Conservation (phyloP, 2,329 filamentous ascomycete species). For the Juglanconis oblonga region DNA sequence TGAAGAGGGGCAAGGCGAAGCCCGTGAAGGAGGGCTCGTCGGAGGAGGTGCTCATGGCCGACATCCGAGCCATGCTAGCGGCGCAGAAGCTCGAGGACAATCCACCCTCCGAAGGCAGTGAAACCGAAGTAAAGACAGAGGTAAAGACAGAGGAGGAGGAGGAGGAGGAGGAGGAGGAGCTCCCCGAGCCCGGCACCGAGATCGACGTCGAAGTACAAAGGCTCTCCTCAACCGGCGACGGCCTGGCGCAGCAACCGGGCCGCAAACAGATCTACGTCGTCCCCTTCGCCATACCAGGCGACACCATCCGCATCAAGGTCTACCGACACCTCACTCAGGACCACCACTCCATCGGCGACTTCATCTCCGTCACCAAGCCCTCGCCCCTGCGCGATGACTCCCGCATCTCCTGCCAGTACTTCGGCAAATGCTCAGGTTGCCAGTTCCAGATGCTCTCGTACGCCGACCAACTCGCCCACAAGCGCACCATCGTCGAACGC, state of each 20-base stretch:
- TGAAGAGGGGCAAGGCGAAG: conserved; percentile 57
- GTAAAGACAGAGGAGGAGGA: conserved; percentile 26
- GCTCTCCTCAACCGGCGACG: conserved; percentile 89
- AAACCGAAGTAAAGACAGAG: neutral
- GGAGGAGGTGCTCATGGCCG: conserved; percentile 64
- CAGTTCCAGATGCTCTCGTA: conserved; percentile 98
- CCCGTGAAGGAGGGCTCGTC: conserved; percentile 54
- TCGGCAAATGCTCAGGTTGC: conserved; percentile 82
- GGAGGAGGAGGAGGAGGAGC: conserved; percentile 23
- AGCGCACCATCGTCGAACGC: conserved; percentile 82
- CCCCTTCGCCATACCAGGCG: conserved; percentile 84
- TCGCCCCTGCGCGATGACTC: conserved; percentile 74
- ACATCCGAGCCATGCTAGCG: conserved; percentile 56
- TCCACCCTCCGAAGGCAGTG: neutral
- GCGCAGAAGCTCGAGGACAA: conserved; percentile 34
- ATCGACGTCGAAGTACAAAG: conserved; percentile 78
- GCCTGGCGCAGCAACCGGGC: conserved; percentile 69
- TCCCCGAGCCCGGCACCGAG: conserved; percentile 69
- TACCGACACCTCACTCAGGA: conserved; percentile 66
- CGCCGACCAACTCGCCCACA: conserved; percentile 77
- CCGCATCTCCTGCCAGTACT: conserved; percentile 81
- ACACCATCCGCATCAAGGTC: conserved; percentile 74
- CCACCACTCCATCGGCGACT: conserved; percentile 75
- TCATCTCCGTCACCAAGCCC: conserved; percentile 71
- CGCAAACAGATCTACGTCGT: conserved; percentile 76